Base-by-base conservation (phyloP, 2,329 filamentous ascomycete genomes). In the Apiospora aurea region DNA sequence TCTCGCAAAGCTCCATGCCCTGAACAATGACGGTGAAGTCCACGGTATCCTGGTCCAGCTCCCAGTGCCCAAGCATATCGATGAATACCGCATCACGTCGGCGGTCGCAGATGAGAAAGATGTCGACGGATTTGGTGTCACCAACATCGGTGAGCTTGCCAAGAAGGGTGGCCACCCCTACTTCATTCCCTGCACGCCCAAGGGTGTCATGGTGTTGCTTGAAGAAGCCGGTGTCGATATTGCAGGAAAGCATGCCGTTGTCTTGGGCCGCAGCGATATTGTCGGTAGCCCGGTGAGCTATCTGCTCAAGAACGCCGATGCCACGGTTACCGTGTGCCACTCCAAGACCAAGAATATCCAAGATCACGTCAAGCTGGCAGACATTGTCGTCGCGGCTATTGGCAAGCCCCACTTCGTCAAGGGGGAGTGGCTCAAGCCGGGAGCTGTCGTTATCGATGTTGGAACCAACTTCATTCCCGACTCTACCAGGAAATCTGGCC, bases 281-380 rank as follows among this genome's bases (percentile, higher is more conserved):
- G 96, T 99, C 46, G 96, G 96, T 76, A 97, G 95, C 82, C 96
- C 96, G 24, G 95, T 98, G 80, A 98, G 96, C 86, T 97, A 97
- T 81, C 88, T 99, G 76, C 87, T 99, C 76, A 96, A 95, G 83
- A 97, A 97, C 79, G 96, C 96, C 64, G 94, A 99, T 82, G 96
- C 96, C 64, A 99, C 96, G 43, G 96, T 99, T 76, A 98, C 96
- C 2, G 91, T 97, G 71, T 98, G 96, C 85, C 96, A 99, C 83
- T 97, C 95, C 74, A 93, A 92, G 85, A 98, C 95, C 5, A 83
- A 90, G 72, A 88, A 93, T 77, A 84, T 98, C 51, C 86, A 92
- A 72, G 88, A 90, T 26, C 88, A 96, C 74, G 85, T 98, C 79
- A 95, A 94, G 86, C 86, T 88, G 72, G 96, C 96, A 57, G 96